phyloP scores from a whole-genome alignment of 257 asterid species.

The Solanum sejunctum region DNA sequence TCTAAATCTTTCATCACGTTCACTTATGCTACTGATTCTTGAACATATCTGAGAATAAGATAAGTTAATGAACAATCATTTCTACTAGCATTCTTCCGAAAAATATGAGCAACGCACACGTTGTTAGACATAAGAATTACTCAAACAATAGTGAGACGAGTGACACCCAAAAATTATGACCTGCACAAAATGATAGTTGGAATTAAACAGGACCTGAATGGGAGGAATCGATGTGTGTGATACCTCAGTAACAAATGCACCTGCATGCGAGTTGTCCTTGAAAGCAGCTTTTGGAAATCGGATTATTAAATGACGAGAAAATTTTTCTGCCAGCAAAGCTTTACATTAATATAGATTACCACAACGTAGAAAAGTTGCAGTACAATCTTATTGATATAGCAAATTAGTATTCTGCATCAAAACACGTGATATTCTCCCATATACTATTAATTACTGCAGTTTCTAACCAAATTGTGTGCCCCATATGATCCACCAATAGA shows the following conservation, averaged over 20 bases:
- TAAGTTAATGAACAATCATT: neutral
- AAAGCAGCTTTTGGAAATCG: slow-evolving; percentile 76
- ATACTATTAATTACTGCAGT: neutral
- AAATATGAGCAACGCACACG: neutral
- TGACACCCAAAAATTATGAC: neutral
- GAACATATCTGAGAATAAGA: slow-evolving; percentile 56
- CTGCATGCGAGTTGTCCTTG: slow-evolving; percentile 85
- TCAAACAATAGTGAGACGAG: neutral
- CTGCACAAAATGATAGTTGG: neutral
- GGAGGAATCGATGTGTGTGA: neutral
- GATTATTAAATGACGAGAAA: slow-evolving; percentile 85
- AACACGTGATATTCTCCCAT: neutral
- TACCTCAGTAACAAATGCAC: slow-evolving; percentile 96
- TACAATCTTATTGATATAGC: neutral
- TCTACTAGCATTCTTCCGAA: neutral
- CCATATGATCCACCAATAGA: neutral
- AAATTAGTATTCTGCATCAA: neutral
- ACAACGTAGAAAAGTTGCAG: neutral
- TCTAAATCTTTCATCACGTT: slow-evolving; percentile 40
- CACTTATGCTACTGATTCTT: slow-evolving; percentile 48
- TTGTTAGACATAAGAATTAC: neutral
- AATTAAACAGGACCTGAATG: neutral
- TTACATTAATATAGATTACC: neutral
- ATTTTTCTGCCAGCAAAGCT: slow-evolving; percentile 49
- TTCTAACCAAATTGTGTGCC: neutral